These are phyloP conservation scores for Aspergillus sp. DNA, from an alignment of 2,329 filamentous ascomycete genomes.

Conservation along the genomic window DNA sequence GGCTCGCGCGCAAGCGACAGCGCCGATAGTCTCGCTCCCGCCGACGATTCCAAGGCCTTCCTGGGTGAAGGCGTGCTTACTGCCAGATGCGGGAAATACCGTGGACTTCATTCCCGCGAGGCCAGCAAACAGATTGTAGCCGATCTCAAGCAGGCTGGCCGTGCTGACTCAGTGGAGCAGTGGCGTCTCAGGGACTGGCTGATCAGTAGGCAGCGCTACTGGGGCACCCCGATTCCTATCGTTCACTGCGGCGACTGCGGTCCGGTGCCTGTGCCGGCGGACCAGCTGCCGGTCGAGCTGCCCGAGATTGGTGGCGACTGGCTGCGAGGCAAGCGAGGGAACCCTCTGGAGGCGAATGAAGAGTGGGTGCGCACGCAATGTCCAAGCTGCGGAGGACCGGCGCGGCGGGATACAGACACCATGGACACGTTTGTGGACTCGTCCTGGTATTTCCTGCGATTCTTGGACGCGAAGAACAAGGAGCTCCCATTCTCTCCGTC, in stretches of 20 bases:
- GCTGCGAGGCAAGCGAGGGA: conserved; percentile 60
- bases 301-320: conserved; percentile 61
- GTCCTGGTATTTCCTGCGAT: conserved; percentile 86
- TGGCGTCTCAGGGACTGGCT: conserved; percentile 86
- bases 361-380: conserved; percentile 69
- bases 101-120: conserved; percentile 53
- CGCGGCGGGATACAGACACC: conserved; percentile 78
- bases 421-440: conserved; percentile 97
- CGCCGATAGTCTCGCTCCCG: conserved; percentile 12
- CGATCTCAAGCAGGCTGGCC: conserved; percentile 39
- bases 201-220: conserved; percentile 84
- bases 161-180: conserved; percentile 57
- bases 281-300: conserved; percentile 66
- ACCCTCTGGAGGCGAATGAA: conserved; percentile 61
- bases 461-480: conserved; percentile 60
- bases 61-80: conserved; percentile 60
- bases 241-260: conserved; percentile 72
- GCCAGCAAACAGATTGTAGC: conserved; percentile 53
- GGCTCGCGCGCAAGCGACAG: conserved; percentile 28
- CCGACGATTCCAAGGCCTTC: conserved; percentile 46
- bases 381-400: conserved; percentile 58
- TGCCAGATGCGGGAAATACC: conserved; percentile 54
- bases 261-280: conserved; percentile 64
- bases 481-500: conserved; percentile 52
- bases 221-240: conserved; percentile 84